Evolutionary conservation across 129 eudicot genomes (phyloP).

Genomic region (Helichrysum umbraculigerum): DNA sequence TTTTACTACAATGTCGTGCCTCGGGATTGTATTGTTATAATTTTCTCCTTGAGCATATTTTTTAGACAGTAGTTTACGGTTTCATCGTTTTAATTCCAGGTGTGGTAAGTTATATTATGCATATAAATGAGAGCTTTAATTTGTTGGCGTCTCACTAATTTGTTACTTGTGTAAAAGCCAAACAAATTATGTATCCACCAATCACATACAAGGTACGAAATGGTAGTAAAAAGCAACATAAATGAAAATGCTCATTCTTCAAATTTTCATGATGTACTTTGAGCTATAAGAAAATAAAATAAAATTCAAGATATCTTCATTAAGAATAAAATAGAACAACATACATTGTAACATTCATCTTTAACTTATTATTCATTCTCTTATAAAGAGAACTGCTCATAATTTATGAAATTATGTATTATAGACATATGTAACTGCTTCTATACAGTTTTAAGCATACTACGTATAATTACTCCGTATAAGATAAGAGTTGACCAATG

Average conservation of each 20-base stretch:
- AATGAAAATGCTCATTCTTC: background rate
- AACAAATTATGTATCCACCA: background rate
- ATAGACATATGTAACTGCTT: background rate
- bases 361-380: background rate
- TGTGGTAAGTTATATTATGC: background rate
- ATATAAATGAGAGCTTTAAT: background rate
- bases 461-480: no score
- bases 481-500: background rate
- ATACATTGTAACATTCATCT: background rate
- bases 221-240: background rate
- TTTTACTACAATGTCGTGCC: no score
- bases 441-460: no score
- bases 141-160: background rate
- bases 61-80: no score
- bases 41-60: no score
- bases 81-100: background rate
- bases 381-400: background rate
- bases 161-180: background rate
- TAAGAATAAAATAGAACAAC: no score
- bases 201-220: background rate
- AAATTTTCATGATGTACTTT: background rate
- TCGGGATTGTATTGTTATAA: no score
- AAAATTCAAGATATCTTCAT: no score
- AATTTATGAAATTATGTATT: no score
- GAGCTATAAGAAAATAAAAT: no score